These are phyloP conservation scores for Penicillium psychrosexuale DNA, from an alignment of 2,329 filamentous ascomycete species.

Conservation along the genomic window DNA sequence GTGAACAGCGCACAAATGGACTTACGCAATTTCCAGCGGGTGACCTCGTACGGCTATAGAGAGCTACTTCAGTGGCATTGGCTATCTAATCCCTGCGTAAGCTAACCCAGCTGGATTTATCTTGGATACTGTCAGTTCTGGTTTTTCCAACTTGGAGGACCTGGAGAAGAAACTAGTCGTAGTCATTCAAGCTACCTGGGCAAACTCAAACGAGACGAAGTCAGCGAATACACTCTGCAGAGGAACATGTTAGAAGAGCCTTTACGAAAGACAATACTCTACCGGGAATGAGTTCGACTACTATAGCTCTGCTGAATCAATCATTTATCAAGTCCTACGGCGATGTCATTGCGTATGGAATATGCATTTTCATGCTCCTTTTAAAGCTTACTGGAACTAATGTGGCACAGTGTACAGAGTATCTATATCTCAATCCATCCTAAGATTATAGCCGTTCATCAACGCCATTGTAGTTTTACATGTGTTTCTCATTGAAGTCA, in stretches of 20 bases:
- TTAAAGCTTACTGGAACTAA: constrained; percentile 5
- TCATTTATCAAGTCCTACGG: constrained; percentile 80
- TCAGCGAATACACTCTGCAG: constrained; percentile 15
- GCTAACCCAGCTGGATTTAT: constrained; percentile 79
- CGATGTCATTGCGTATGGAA: constrained; percentile 79
- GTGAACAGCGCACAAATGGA: constrained; percentile 62
- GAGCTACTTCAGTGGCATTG: constrained; percentile 62
- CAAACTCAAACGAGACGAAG: constrained; percentile 44
- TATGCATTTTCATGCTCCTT: constrained; percentile 68
- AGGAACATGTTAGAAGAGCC: constrained; percentile 27
- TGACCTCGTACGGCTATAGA: constrained; percentile 65
- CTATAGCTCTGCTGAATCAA: constrained; percentile 68
- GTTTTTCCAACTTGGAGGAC: constrained; percentile 55
- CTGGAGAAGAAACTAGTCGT: constrained; percentile 51
- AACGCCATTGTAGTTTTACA: constrained; percentile 64
- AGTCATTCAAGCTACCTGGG: constrained; percentile 57
- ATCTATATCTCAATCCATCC: constrained; percentile 65
- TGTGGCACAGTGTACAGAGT: constrained; percentile 66
- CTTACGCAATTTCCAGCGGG: constrained; percentile 56
- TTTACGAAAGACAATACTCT: constrained; percentile 22
- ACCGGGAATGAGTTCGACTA: constrained; percentile 52
- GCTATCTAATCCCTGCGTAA: constrained; percentile 62
- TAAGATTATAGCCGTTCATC: constrained; percentile 72
- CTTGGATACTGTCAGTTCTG: constrained; percentile 73
- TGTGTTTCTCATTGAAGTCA: background rate